phyloP scores from a whole-genome alignment of 768 basidiomycete species.

The Calvatia gigantea region DNA sequence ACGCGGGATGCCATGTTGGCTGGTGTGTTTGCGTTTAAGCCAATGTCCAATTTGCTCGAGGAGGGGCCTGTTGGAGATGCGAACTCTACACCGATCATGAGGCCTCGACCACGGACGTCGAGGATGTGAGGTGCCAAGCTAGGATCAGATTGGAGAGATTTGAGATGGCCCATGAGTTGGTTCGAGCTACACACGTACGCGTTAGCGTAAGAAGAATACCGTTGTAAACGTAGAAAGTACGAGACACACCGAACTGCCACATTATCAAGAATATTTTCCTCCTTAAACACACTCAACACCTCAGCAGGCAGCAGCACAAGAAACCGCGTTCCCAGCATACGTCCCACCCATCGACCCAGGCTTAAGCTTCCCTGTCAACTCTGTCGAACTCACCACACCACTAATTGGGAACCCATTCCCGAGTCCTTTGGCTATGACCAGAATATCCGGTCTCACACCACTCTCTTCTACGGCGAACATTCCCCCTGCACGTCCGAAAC shows the following conservation, averaged over 20 bases:
- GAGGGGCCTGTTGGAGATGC: constrained; percentile 54
- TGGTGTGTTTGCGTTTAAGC: constrained; percentile 34
- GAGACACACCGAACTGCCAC: constrained; percentile 59
- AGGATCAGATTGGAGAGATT: constrained; percentile 52
- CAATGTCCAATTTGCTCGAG: constrained; percentile 30
- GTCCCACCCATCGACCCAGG: constrained; percentile 90
- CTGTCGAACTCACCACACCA: constrained; percentile 76
- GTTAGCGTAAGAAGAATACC: neutral
- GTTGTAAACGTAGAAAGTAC: neutral
- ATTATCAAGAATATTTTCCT: constrained; percentile 78
- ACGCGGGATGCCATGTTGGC: constrained; percentile 64
- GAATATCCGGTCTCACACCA: constrained; percentile 82
- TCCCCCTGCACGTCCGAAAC: constrained; percentile 85
- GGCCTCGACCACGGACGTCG: constrained; percentile 84
- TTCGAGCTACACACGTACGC: neutral
- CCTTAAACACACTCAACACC: constrained; percentile 68
- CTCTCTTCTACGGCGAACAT: constrained; percentile 82
- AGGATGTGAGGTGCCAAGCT: constrained; percentile 57
- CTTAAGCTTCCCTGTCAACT: constrained; percentile 73
- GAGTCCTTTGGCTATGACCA: constrained; percentile 88
- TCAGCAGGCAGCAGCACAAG: constrained; percentile 90
- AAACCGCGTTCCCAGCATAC: constrained; percentile 88
- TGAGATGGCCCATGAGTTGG: constrained; percentile 51
- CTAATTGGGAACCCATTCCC: constrained; percentile 95
- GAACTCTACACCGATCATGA: constrained; percentile 88